A percentile compares a stretch with the other conserved stretches of the same genome.
These are phyloP conservation scores for Ascochyta pisi DNA, from an alignment of 2,329 filamentous ascomycete genomes.

Conservation along the genomic window DNA sequence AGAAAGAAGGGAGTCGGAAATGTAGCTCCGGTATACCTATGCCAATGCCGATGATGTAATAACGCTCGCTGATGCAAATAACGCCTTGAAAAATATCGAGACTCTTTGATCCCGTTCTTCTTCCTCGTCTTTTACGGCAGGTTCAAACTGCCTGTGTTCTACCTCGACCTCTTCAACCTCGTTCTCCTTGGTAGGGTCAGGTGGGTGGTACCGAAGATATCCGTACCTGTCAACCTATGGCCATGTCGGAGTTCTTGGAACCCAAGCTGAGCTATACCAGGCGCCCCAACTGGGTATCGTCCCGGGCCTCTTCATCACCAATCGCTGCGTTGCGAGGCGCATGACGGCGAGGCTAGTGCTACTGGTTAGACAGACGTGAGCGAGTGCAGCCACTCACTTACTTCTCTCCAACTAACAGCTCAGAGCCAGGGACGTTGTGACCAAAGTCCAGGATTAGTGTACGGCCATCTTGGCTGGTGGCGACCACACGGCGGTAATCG, in stretches of 20 bases:
- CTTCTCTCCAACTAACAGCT: conserved; percentile 50
- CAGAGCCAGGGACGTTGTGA: conserved; percentile 61
- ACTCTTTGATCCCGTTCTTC: not conserved
- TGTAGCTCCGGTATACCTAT: conserved; percentile 3
- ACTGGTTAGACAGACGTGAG: not conserved
- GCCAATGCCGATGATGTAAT: conserved; percentile 12
- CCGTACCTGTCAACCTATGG: not conserved
- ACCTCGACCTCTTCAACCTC: not conserved
- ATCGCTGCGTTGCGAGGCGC: not conserved
- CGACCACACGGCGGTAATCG: conserved; percentile 92
- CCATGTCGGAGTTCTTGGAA: not conserved
- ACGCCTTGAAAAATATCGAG: not conserved
- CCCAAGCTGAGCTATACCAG: not conserved
- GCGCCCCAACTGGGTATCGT: not conserved
- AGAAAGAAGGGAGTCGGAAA: conserved; percentile 4
- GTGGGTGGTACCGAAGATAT: not conserved
- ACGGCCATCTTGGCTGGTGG: conserved; percentile 91
- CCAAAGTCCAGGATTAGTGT: conserved; percentile 95
- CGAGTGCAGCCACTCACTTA: conserved; percentile 1
- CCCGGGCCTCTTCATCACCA: not conserved
- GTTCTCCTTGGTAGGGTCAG: not conserved
- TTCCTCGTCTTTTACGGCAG: not conserved
- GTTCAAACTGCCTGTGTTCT: not conserved
- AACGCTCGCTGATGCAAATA: conserved; percentile 16
- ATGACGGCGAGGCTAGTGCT: not conserved